A percentile compares a stretch with the other conserved stretches of the same genome.
These are phyloP conservation scores for Stephanodiscus triporus DNA, from an alignment of 108 stramenopile species.

Conservation along the genomic window DNA sequence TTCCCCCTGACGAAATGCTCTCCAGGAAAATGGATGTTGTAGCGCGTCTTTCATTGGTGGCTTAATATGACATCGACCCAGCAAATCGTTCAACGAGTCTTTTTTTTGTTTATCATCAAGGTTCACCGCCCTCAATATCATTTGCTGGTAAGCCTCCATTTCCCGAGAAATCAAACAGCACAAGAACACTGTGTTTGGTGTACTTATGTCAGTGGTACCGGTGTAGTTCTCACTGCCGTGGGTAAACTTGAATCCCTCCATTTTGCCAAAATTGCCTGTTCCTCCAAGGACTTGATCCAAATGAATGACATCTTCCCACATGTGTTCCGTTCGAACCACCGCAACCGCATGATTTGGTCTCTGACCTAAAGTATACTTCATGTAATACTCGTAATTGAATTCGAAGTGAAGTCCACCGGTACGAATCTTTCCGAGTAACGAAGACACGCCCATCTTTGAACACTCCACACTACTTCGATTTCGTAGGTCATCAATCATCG, in stretches of 20 bases:
- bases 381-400: constrained; percentile 4
- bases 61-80: background rate
- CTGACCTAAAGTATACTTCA: constrained; percentile 2
- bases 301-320: constrained; percentile 1
- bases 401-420: constrained; percentile 10
- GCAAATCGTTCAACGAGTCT: background rate
- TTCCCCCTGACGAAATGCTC: background rate
- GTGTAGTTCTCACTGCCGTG: constrained; percentile 4
- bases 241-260: background rate
- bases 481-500: constrained; percentile 1
- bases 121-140: background rate
- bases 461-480: background rate
- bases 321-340: constrained; percentile 12
- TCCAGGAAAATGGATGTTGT: background rate
- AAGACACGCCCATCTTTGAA: background rate
- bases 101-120: background rate
- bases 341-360: constrained; percentile 6
- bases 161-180: constrained; percentile 8
- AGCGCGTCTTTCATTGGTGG: background rate
- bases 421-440: background rate
- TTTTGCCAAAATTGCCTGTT: background rate
- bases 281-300: background rate
- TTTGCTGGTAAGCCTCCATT: constrained; percentile 9
- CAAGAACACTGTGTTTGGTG: background rate
- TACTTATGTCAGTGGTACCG: background rate